These are phyloP conservation scores for Yamadazyma tumulicola DNA, from an alignment of 805 yeast genomes.

Conservation along the genomic window DNA sequence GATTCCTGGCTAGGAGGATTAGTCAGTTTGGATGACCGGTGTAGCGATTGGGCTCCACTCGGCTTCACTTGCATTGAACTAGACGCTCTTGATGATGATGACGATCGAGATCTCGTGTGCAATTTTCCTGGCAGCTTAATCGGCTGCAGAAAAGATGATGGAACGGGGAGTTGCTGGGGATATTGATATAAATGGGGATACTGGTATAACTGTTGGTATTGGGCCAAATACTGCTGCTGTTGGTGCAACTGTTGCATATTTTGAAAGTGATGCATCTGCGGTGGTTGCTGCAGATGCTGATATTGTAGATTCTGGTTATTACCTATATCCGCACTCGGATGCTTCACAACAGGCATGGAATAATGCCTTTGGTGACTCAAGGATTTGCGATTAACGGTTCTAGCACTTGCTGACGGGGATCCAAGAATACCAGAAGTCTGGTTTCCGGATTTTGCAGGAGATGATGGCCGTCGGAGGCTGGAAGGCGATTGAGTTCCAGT, in stretches of 20 bases:
- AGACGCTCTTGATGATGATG: constrained; percentile 1
- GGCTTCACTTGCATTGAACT: constrained; percentile 42
- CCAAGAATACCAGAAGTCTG: constrained; percentile 56
- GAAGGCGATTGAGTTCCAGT: background rate
- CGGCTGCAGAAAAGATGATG: constrained; percentile 1
- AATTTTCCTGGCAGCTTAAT: constrained; percentile 11
- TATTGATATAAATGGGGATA: constrained; percentile 3
- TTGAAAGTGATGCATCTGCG: constrained; percentile 1
- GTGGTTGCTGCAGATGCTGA: background rate
- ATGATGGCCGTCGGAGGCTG: constrained; percentile 38
- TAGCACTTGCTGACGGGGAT: constrained; percentile 23
- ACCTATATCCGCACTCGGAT: constrained; percentile 16
- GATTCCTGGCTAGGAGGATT: constrained; percentile 39
- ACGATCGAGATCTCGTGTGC: constrained; percentile 19
- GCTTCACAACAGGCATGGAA: constrained; percentile 32
- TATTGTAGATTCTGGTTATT: constrained; percentile 6
- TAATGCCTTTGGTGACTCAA: constrained; percentile 38
- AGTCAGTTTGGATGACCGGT: constrained; percentile 24
- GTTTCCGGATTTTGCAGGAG: constrained; percentile 74
- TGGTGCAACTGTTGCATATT: constrained; percentile 2
- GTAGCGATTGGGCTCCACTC: constrained; percentile 38
- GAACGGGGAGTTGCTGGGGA: constrained; percentile 1
- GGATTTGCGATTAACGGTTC: constrained; percentile 10
- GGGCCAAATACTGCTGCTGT: constrained; percentile 1
- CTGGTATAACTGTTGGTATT: constrained; percentile 2